Percentiles rank a stretch among this genome's conserved stretches.
phyloP scores from a whole-genome alignment of 805 yeast species.

The Sugiyamaella smithiae region DNA sequence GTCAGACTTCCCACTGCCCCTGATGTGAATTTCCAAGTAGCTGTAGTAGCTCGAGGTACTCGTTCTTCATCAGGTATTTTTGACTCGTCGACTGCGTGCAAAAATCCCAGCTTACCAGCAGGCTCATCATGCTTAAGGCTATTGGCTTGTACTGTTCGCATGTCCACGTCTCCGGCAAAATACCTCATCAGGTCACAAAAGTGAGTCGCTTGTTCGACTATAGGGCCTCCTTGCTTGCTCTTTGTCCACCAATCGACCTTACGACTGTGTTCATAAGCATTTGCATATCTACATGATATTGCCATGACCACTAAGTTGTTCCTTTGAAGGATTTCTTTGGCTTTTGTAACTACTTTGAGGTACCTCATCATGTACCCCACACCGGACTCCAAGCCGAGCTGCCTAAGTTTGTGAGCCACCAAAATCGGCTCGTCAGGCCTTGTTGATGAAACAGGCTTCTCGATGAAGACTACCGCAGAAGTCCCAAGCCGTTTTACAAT shows the following conservation, averaged over 20 bases:
- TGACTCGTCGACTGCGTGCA: slow-evolving; percentile 20
- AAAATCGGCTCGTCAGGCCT: slow-evolving; percentile 22
- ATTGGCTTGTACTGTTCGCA: slow-evolving; percentile 18
- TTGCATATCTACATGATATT: slow-evolving; percentile 21
- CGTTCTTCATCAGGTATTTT: slow-evolving; percentile 19
- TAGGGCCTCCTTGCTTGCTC: slow-evolving; percentile 24
- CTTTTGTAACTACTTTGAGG: slow-evolving; percentile 23
- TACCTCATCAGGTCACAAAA: slow-evolving; percentile 22
- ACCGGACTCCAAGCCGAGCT: slow-evolving; percentile 14
- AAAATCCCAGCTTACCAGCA: slow-evolving; percentile 19
- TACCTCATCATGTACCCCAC: slow-evolving; percentile 26
- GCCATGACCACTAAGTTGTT: slow-evolving; percentile 19
- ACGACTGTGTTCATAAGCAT: slow-evolving; percentile 17
- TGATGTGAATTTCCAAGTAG: slow-evolving; percentile 21
- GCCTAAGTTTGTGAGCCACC: slow-evolving; percentile 14
- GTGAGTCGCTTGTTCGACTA: slow-evolving; percentile 26
- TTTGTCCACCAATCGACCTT: slow-evolving; percentile 24
- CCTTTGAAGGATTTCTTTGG: slow-evolving; percentile 18
- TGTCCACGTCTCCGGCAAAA: slow-evolving; percentile 23
- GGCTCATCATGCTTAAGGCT: slow-evolving; percentile 20
- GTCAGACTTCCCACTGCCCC: slow-evolving; percentile 24
- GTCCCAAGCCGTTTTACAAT: slow-evolving; percentile 13
- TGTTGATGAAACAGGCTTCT: slow-evolving; percentile 23
- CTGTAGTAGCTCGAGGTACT: slow-evolving; percentile 22
- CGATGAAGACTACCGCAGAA: slow-evolving; percentile 19